phyloP scores from a whole-genome alignment of 1,284 basidiomycete genomes.

The Fomitopsis pinicola region DNA sequence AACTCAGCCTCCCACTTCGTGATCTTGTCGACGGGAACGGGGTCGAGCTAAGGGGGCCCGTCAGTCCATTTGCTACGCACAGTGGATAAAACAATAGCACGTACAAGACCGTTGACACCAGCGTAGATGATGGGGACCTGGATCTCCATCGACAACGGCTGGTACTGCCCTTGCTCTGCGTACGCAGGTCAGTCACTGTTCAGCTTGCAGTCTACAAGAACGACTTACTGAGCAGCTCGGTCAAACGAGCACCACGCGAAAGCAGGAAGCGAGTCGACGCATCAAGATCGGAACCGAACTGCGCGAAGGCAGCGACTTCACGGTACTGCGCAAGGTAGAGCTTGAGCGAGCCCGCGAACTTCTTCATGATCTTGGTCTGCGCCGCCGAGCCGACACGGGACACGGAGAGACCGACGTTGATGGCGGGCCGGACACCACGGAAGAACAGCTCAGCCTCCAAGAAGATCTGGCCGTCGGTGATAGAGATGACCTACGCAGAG shows the following conservation, averaged over 20 bases:
- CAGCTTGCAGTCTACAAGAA: background rate
- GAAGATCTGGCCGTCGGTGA: conserved; percentile 99
- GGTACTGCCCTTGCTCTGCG: conserved; percentile 95
- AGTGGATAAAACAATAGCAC: conserved; percentile 24
- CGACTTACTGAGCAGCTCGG: conserved; percentile 87
- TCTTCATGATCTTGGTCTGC: conserved; percentile 99
- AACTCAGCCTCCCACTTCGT: conserved; percentile 91
- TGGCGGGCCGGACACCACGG: conserved; percentile 98
- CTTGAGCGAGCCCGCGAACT: conserved; percentile 99
- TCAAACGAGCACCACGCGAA: conserved; percentile 95
- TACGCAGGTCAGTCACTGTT: conserved; percentile 1
- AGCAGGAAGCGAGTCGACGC: conserved; percentile 97
- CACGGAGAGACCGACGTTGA: conserved; percentile 99
- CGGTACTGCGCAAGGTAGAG: conserved; percentile 99
- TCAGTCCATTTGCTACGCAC: conserved; percentile 3
- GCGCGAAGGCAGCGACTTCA: conserved; percentile 99
- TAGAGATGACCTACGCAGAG: conserved; percentile 80
- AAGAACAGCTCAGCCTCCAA: conserved; percentile 99
- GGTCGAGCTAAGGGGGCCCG: conserved; percentile 59
- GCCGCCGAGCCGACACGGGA: conserved; percentile 99
- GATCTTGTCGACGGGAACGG: conserved; percentile 93
- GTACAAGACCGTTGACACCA: conserved; percentile 95
- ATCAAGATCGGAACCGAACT: conserved; percentile 99
- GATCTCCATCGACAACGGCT: conserved; percentile 87
- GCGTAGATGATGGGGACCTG: conserved; percentile 99